phyloP scores from a whole-genome alignment of 352 stramenopile species.

The Phytophthora syringae region DNA sequence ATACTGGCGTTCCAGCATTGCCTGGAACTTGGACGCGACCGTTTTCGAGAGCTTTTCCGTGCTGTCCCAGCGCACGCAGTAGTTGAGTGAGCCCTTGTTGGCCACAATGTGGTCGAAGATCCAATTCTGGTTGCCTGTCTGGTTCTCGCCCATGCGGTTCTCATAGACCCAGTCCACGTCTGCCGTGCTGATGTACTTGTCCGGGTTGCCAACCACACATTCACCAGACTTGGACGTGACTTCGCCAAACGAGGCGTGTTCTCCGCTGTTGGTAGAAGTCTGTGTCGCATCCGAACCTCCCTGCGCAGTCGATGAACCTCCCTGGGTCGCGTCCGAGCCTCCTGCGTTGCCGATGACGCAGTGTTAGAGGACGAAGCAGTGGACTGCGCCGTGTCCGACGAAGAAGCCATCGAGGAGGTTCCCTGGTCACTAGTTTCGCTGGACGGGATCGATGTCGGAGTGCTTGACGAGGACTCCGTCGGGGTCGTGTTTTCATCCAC shows the following conservation, averaged over 20 bases:
- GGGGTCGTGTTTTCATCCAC: background rate
- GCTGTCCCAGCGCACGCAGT: conserved; percentile 51
- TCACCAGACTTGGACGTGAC: conserved; percentile 32
- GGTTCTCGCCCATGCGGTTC: conserved; percentile 33
- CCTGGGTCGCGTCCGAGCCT: background rate
- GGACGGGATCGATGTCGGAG: background rate
- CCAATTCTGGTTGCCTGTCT: conserved; percentile 36
- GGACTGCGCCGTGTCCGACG: conserved; percentile 3
- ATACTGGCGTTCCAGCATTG: conserved; percentile 48
- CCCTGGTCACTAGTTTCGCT: conserved; percentile 19
- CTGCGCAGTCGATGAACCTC: conserved; percentile 4
- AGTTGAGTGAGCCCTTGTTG: conserved; percentile 50
- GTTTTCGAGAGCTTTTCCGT: conserved; percentile 41
- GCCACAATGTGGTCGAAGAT: conserved; percentile 54
- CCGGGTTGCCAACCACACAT: conserved; percentile 32
- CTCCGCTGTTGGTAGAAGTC: conserved; percentile 13
- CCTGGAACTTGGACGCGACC: conserved; percentile 41
- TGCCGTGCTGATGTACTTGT: conserved; percentile 27
- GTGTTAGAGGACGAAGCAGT: conserved; percentile 18
- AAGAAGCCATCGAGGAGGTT: conserved; percentile 8
- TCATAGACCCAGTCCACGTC: conserved; percentile 29
- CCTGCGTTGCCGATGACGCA: conserved; percentile 8
- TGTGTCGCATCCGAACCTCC: conserved; percentile 17
- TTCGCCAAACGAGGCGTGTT: conserved; percentile 32
- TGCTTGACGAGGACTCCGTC: background rate